Evolutionary conservation across 495 filamentous ascomycete species (phyloP), one percentile per base, ranked within the genome.

Genomic region (Tetracladium setigerum): DNA sequence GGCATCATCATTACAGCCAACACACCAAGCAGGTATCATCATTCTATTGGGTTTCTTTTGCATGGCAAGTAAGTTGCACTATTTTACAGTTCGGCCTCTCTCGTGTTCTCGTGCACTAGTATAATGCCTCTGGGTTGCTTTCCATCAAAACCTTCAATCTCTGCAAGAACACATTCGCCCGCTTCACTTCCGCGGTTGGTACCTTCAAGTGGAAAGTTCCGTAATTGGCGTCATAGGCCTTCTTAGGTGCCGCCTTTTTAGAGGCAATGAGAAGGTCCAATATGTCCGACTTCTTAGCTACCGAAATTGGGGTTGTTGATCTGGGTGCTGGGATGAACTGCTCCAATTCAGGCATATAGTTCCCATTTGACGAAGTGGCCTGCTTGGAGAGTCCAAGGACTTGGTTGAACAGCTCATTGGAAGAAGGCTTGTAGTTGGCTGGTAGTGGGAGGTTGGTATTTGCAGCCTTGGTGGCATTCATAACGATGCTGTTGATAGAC

Each of bases 391-490:
- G 64, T 17, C 91, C 91, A 10, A 98, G 76, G 13, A 98, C 68
- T 58, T 90, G 78, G 58, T 95, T 78, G 65, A 97, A 96, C 6
- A 98, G 74, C 53, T 95, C 88, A 56, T 92, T 80, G 5, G 82
- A 68, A 1, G 84, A 80, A 17, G 82, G 81, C 52, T 78, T 73
- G 27, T 71, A 66, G 47, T 60, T 68, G 40, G 76, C 65, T 2
- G 81, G 73, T 12, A 75, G 70, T 6, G 94, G 94, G 3, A 96
- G 76, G 30, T 83, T 76, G 36, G 90, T 81, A 64, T 96, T 97
- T 13, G 92, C 92, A 32, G 92, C 57, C 45, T 89, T 81, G 4
- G 84, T 76, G 27, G 92, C 92, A 30, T 89, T 79, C 39, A 79
- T 74, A 54, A 98, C 78, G 69, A 96, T 95, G 1, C 84, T 87